Conservation (phyloP, 352 stramenopile genomes). For the Pythium insidiosum region DNA sequence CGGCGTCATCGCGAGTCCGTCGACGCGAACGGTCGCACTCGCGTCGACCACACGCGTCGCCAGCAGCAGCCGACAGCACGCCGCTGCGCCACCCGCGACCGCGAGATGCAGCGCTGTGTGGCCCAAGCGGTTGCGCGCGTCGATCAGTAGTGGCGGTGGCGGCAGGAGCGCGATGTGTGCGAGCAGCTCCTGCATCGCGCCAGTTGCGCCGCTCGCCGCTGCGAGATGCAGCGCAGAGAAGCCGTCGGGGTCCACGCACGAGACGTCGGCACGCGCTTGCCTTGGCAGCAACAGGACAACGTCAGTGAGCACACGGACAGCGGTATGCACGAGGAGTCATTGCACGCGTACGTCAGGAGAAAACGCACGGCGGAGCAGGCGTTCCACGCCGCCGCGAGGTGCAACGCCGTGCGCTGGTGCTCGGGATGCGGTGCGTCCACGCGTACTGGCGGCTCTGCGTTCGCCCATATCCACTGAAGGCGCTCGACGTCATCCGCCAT, state of each 20-base stretch:
- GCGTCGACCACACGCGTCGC: not conserved
- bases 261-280: not conserved
- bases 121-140: not conserved
- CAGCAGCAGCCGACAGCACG: not conserved
- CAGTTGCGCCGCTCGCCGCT: not conserved
- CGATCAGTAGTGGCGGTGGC: not conserved
- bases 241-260: not conserved
- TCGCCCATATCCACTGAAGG: too few species aligned
- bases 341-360: not conserved
- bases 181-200: not conserved
- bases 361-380: not conserved
- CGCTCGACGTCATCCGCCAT: too few species aligned
- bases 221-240: not conserved
- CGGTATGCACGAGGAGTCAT: not conserved
- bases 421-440: not conserved
- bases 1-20: not conserved
- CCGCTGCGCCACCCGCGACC: not conserved
- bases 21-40: not conserved
- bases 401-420: not conserved
- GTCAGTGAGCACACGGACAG: too few species aligned
- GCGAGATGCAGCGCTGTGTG: not conserved
- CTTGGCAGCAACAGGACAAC: too few species aligned
- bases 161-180: not conserved
- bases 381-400: slow-evolving; percentile 1
- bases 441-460: too few species aligned